Percentiles rank a stretch among this genome's conserved stretches.
phyloP scores from a whole-genome alignment of 768 basidiomycete species.

The Termitomyces bulborhizus region DNA sequence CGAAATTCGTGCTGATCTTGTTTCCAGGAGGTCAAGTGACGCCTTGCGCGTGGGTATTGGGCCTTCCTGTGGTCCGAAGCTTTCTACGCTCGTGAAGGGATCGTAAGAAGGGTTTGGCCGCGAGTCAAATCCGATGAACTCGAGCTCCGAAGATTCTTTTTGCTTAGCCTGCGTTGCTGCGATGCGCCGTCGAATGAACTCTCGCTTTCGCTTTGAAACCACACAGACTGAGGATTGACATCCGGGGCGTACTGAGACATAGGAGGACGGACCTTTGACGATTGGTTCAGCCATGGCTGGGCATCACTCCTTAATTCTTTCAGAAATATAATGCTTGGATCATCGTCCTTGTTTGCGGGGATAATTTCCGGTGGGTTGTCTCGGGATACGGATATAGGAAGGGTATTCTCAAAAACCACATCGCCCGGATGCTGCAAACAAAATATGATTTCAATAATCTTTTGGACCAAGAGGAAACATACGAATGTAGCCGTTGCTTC shows the following conservation, averaged over 20 bases:
- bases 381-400: too few species aligned
- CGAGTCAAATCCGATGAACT: conserved; percentile 6
- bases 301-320: not conserved
- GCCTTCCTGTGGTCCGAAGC: too few species aligned
- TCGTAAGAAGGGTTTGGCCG: conserved; percentile 4
- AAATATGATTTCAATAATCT: not conserved
- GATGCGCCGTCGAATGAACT: not conserved
- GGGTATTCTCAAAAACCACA: not conserved
- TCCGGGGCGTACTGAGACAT: not conserved
- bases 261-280: not conserved
- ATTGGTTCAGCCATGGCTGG: not conserved
- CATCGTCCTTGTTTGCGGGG: not conserved
- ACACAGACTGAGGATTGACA: not conserved
- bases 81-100: conserved; percentile 4
- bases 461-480: not conserved
- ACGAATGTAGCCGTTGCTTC: not conserved
- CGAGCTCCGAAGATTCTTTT: not conserved
- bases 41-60: not conserved
- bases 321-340: not conserved
- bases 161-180: not conserved
- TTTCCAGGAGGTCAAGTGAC: not conserved
- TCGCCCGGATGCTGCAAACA: not conserved
- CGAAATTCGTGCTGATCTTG: not conserved
- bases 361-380: not conserved
- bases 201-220: not conserved